Base-by-base conservation (phyloP, 345 rosid species). In the Euphorbia lathyris region DNA sequence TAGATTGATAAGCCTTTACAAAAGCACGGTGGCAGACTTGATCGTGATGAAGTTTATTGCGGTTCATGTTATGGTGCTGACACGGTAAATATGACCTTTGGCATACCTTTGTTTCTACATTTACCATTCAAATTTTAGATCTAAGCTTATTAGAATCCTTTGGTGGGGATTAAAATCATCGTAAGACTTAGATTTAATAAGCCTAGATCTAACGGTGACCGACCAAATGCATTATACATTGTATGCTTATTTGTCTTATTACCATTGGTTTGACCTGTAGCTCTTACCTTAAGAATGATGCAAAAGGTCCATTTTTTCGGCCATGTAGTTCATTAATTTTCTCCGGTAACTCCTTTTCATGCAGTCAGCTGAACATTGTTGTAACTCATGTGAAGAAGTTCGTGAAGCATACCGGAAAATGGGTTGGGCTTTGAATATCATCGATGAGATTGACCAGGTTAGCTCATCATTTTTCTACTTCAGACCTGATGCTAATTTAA, bases 21-120 rank as follows among this genome's bases (percentile, higher is more conserved):
- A 51, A 72, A 55, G 47, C 80, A 77, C 63, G 80, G 80, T 63
- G 80, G 76, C 53, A 53, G 80, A 63, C 80, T 77, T 68, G 77
- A 64, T 50, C 76, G 72, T 12, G 53, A 52, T 29, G 80, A 77
- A 65, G 30, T 55, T 36, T 77, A 72, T 58, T 77, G 80, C 17
- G 80, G 80, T 48, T 77, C 77, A 5, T 77, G 80, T 68, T 77
- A 34, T 63, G 80, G 80, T 51, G 80, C 74, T 57, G 80, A 77
- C 68, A 64, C 9, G 76, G 80, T 77, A 77, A 29, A 23, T 57
- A 26, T 58, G 27, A 70, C 25, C 52, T 65, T 23, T 64, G 7
- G 12, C 55, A 27, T 25, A 19, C 38, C 19, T 45, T 40, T 43
- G 19, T 26, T 47, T 22, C 52, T 27, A 45, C 32, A 25, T 47